Percentiles rank a stretch among this genome's conserved stretches.
phyloP scores from a whole-genome alignment of 306 rosid genomes.

The Begonia loranthoides region DNA sequence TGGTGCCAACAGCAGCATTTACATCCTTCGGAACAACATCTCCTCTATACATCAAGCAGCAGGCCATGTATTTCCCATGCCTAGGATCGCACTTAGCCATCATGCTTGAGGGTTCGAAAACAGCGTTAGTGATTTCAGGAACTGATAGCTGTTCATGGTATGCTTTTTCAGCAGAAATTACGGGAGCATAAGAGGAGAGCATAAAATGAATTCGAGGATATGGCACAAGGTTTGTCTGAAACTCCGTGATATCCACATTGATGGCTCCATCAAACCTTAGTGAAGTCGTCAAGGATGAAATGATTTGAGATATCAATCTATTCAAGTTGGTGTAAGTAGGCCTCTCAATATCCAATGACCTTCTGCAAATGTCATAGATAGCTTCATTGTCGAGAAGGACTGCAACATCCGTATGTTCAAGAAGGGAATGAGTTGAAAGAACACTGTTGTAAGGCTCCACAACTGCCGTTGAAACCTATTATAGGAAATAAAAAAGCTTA shows the following conservation, averaged over 20 bases:
- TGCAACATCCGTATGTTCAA: slow-evolving; percentile 92
- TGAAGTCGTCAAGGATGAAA: slow-evolving; percentile 87
- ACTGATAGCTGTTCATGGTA: slow-evolving; percentile 91
- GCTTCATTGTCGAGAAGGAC: slow-evolving; percentile 96
- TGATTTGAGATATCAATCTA: slow-evolving; percentile 86
- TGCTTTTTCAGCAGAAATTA: slow-evolving; percentile 95
- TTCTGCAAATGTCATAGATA: slow-evolving; percentile 86
- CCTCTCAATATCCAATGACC: slow-evolving; percentile 89
- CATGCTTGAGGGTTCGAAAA: slow-evolving; percentile 96
- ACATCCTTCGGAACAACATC: slow-evolving; percentile 99
- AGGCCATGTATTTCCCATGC: slow-evolving; percentile 99
- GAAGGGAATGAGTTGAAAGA: slow-evolving; percentile 90
- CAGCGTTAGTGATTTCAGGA: slow-evolving; percentile 96
- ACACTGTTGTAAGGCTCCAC: slow-evolving; percentile 98
- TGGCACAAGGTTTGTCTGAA: slow-evolving; percentile 95
- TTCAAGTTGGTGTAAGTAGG: slow-evolving; percentile 92
- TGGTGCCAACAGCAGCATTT: slow-evolving; percentile 88
- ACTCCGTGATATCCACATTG: slow-evolving; percentile 89
- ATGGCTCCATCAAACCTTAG: slow-evolving; percentile 98
- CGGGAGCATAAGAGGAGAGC: slow-evolving; percentile 95
- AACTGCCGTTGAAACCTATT: slow-evolving; percentile 91
- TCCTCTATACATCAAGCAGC: slow-evolving; percentile 96
- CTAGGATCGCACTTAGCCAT: slow-evolving; percentile 99
- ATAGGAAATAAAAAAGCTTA: neutral
- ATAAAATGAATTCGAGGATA: slow-evolving; percentile 95